Evolutionary conservation across 148 eudicot species (phyloP), one percentile per base, ranked within the genome.

Genomic region (Gaultheria prostrata): DNA sequence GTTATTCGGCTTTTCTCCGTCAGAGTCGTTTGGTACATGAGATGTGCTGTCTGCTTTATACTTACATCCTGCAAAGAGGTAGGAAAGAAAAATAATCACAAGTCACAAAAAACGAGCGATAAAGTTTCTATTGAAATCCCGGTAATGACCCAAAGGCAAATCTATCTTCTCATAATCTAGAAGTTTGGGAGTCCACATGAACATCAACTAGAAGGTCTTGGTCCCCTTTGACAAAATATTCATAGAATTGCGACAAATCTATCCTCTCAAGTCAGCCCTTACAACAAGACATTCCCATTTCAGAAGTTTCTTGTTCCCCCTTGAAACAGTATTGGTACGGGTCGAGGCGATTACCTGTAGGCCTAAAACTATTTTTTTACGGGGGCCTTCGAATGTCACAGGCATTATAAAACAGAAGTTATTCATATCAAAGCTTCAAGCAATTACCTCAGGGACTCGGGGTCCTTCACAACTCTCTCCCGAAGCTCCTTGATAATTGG

Each of bases 1-100:
- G n/a, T n/a, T n/a, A n/a, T n/a, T n/a, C n/a, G n/a, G n/a, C 98
- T 95, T 76, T 97, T 96, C 91, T 96, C 95, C 88, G 92, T 89
- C 13, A 94, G 91, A 7, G 99, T 98, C 53, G 95, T 94, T 79
- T 94, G 99, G 89, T 96, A 96, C 91, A 94, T 90, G 70, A 96
- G 95, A 26, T 87, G 87, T 26, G 97, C 93, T 59, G 97, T 92
- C 69, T 91, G 91, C 86, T 92, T 92, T 49, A 96, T 97, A 54
- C 86, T 87, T 43, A 79, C 90, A 85, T 91, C 97, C 99, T 93
- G 92, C n/a, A 76, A 72, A 28, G 84, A 26, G 33, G 20, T 15
- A 28, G 73, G 26, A 30, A 28, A 82, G 74, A 30, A 45, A 54
- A 80, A 43, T 77, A 13, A 45, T 6, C 69, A 18, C 1, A 6